Percentiles rank a stretch among this genome's conserved stretches.
phyloP scores from a whole-genome alignment of 768 basidiomycete genomes.

The Lactarius pseudohatsudake region DNA sequence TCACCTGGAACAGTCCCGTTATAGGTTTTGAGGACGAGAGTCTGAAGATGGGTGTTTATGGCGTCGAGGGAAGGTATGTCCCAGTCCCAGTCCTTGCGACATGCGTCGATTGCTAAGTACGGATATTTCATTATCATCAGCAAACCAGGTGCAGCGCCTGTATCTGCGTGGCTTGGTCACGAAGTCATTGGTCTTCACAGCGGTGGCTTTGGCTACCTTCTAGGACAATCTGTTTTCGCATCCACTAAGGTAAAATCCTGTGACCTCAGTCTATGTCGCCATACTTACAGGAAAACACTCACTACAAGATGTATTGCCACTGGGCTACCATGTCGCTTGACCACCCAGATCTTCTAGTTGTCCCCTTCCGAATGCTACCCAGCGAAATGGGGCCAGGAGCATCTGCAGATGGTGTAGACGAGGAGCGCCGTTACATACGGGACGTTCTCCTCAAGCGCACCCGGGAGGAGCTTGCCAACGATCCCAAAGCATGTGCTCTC shows the following conservation, averaged over 20 bases:
- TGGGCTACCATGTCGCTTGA: constrained; percentile 43
- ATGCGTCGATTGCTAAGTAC: not conserved
- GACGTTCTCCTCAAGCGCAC: constrained; percentile 23
- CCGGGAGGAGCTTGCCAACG: constrained; percentile 23
- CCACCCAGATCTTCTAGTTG: constrained; percentile 38
- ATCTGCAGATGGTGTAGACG: constrained; percentile 31
- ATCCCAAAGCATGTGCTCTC: constrained; percentile 19
- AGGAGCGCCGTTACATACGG: constrained; percentile 29
- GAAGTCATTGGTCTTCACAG: constrained; percentile 42
- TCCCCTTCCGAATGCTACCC: constrained; percentile 43
- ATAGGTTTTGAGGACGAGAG: constrained; percentile 34
- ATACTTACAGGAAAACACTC: not conserved
- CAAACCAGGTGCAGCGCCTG: constrained; percentile 48
- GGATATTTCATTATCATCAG: constrained; percentile 31
- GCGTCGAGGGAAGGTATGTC: constrained; percentile 48
- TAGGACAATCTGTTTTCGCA: constrained; percentile 42
- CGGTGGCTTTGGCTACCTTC: constrained; percentile 41
- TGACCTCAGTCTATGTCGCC: not conserved
- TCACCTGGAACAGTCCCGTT: constrained; percentile 42
- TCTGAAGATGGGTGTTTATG: constrained; percentile 44
- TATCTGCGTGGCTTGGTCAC: constrained; percentile 41
- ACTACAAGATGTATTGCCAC: constrained; percentile 37
- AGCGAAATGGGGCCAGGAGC: constrained; percentile 33
- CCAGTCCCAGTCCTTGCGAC: not conserved
- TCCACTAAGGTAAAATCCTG: constrained; percentile 36